Percentiles rank a stretch among this genome's conserved stretches.
These are phyloP conservation scores for Punica granatum DNA, from an alignment of 345 rosid genomes.

Conservation along the genomic window DNA sequence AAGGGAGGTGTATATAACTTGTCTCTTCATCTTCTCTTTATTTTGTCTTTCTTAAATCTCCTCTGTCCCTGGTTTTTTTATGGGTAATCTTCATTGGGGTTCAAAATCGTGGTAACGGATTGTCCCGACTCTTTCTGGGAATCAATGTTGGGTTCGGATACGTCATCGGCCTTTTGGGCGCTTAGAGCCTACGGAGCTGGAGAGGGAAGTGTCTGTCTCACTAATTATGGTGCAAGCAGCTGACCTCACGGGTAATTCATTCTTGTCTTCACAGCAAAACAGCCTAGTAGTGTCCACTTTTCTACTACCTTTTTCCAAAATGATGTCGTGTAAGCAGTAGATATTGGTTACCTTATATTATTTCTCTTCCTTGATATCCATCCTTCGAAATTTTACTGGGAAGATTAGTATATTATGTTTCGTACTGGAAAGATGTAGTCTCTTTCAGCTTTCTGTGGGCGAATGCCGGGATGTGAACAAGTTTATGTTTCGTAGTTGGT, in stretches of 20 bases:
- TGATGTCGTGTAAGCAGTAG: background rate
- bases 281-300: background rate
- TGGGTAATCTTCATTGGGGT: background rate
- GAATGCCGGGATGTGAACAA: no score
- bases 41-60: no score
- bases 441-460: no score
- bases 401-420: background rate
- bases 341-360: background rate
- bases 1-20: constrained; percentile 11
- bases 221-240: background rate
- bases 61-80: background rate
- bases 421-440: no score
- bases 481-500: no score
- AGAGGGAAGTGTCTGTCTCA: background rate
- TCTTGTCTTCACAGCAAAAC: background rate
- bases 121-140: background rate
- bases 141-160: background rate
- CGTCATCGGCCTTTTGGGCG: background rate
- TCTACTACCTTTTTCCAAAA: background rate
- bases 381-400: background rate
- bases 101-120: background rate
- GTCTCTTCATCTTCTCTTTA: background rate
- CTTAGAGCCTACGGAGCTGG: background rate
- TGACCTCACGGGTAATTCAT: background rate
- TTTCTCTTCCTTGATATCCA: background rate